A percentile compares a stretch with the other conserved stretches of the same genome.
phyloP scores from a whole-genome alignment of 2,329 filamentous ascomycete genomes.

The Rutstroemia sp. region DNA sequence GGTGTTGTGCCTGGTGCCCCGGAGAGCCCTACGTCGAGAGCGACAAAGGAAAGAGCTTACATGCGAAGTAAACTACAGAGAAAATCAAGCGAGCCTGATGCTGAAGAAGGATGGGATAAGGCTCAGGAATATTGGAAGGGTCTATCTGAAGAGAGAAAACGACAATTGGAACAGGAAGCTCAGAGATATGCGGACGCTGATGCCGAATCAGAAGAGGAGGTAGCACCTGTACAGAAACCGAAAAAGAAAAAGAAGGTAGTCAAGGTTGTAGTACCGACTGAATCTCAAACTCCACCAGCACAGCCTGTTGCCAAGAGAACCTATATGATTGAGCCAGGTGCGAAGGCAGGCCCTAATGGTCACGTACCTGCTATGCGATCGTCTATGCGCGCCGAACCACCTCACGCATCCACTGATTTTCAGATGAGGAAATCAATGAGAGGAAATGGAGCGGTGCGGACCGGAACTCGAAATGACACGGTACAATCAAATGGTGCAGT shows the following conservation, averaged over 20 bases:
- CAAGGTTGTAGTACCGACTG: background rate
- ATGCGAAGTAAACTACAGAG: constrained; percentile 15
- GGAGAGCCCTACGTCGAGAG: constrained; percentile 23
- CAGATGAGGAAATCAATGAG: constrained; percentile 29
- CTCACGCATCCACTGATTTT: constrained; percentile 15
- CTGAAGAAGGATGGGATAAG: constrained; percentile 47
- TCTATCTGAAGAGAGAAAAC: constrained; percentile 54
- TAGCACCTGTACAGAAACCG: constrained; percentile 6
- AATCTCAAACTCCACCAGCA: constrained; percentile 13
- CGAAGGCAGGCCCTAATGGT: constrained; percentile 25
- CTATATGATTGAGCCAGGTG: constrained; percentile 35
- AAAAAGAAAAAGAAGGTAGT: constrained; percentile 23
- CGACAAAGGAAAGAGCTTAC: constrained; percentile 22
- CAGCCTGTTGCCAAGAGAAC: constrained; percentile 19
- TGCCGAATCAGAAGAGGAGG: constrained; percentile 33
- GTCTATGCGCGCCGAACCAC: constrained; percentile 37
- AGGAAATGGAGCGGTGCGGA: constrained; percentile 16
- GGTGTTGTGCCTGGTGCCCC: constrained; percentile 17
- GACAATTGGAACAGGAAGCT: constrained; percentile 47
- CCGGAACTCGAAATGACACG: constrained; percentile 19
- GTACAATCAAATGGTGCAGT: constrained; percentile 24
- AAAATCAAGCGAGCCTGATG: constrained; percentile 16
- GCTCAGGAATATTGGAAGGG: constrained; percentile 65
- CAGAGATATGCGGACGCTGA: constrained; percentile 39
- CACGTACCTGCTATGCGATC: constrained; percentile 34